These are phyloP conservation scores for Aspergillus transmontanensis DNA, from an alignment of 2,329 filamentous ascomycete genomes.

Conservation along the genomic window DNA sequence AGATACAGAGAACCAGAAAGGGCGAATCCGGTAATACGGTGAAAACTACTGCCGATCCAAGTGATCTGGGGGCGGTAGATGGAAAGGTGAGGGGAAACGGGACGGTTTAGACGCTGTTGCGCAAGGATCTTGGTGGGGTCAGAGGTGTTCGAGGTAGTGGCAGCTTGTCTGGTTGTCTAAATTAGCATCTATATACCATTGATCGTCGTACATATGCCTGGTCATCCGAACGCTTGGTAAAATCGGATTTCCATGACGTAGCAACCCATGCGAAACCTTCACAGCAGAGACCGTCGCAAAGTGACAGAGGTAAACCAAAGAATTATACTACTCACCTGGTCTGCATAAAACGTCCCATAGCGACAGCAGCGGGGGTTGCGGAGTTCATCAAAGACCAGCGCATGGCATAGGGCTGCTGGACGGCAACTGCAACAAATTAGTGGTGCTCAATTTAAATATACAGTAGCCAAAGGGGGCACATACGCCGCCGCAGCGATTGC, in stretches of 20 bases:
- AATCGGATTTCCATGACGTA: constrained; percentile 30
- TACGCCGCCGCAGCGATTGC: constrained; percentile 53
- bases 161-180: constrained; percentile 29
- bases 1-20: constrained; percentile 76
- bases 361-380: constrained; percentile 47
- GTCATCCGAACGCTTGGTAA: neutral
- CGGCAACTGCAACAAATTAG: constrained; percentile 44
- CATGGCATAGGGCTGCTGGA: constrained; percentile 47
- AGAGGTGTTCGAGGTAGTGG: constrained; percentile 32
- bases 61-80: constrained; percentile 89
- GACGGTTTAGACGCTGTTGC: constrained; percentile 77
- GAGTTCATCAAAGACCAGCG: constrained; percentile 45
- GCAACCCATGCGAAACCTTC: constrained; percentile 9
- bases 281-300: neutral
- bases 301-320: neutral
- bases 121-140: constrained; percentile 64
- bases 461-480: constrained; percentile 21
- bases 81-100: constrained; percentile 78
- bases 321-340: constrained; percentile 41
- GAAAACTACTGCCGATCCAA: constrained; percentile 74
- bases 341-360: constrained; percentile 46
- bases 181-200: constrained; percentile 12
- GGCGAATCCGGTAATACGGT: constrained; percentile 79
- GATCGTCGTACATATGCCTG: neutral
- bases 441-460: constrained; percentile 18